Evolutionary conservation across 2,329 filamentous ascomycete genomes (phyloP).

Genomic region (Cordyceps cicadae): DNA sequence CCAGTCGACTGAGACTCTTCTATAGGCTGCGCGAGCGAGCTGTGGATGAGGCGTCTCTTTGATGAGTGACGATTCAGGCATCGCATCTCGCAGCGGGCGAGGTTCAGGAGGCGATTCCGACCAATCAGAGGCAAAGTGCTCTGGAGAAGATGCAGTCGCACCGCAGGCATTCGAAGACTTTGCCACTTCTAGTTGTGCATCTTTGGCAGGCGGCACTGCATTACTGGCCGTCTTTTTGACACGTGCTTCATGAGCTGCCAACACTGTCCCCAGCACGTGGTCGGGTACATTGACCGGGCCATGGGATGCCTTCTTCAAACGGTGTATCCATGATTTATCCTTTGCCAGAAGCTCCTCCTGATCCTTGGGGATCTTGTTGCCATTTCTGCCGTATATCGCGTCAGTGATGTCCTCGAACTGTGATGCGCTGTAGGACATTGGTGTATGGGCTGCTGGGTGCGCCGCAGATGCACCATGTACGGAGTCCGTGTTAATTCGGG

Average conservation of each 20-base stretch:
- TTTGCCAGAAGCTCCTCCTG: constrained; percentile 30
- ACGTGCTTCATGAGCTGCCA: constrained; percentile 10
- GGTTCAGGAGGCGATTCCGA: constrained; percentile 14
- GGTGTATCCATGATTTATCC: constrained; percentile 29
- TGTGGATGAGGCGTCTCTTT: constrained; percentile 19
- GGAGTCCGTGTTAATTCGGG: not conserved
- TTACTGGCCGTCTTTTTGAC: not conserved
- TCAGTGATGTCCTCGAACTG: constrained; percentile 16
- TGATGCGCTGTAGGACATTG: constrained; percentile 10
- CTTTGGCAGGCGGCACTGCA: not conserved
- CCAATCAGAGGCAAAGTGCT: constrained; percentile 17
- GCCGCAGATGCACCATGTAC: not conserved
- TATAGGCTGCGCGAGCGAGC: not conserved
- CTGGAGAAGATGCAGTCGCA: constrained; percentile 10
- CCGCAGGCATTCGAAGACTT: not conserved
- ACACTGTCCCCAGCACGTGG: constrained; percentile 26
- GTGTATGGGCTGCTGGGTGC: not conserved
- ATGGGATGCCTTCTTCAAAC: constrained; percentile 18
- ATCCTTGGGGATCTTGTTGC: constrained; percentile 28
- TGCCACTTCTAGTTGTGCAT: not conserved
- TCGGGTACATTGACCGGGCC: constrained; percentile 26
- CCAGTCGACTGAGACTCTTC: not conserved
- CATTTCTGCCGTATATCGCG: constrained; percentile 20
- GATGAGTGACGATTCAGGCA: constrained; percentile 16
- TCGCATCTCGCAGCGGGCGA: constrained; percentile 1